Evolutionary conservation across 208 protist species (phyloP).

Genomic region (Spongospora subterranea): DNA sequence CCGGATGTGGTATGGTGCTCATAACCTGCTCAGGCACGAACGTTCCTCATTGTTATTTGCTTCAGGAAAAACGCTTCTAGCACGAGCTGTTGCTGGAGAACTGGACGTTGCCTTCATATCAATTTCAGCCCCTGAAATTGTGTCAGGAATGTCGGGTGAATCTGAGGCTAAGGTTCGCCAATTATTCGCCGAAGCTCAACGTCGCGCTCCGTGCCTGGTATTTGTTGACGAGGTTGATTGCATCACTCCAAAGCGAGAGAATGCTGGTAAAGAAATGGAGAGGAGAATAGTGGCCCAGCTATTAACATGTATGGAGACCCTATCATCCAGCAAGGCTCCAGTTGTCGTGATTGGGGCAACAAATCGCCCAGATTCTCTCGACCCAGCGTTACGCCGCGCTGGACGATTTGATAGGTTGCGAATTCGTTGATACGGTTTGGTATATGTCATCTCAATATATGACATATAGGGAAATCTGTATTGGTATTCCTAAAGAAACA

Average conservation of each 20-base stretch:
- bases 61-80: conserved; percentile 87
- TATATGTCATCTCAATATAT: neutral
- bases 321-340: conserved; percentile 12
- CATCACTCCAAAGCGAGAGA: conserved; percentile 89
- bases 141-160: conserved; percentile 97
- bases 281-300: conserved; percentile 97
- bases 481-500: conserved; percentile 91
- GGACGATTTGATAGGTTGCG: conserved; percentile 90
- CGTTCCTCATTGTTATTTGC: neutral
- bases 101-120: conserved; percentile 87
- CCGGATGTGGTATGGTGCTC: conserved; percentile 82
- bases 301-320: conserved; percentile 95
- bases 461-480: conserved; percentile 84
- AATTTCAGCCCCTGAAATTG: conserved; percentile 75
- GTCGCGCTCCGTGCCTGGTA: conserved; percentile 91
- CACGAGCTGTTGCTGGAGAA: conserved; percentile 89
- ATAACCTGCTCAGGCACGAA: neutral
- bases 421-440: neutral
- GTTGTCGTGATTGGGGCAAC: conserved; percentile 81
- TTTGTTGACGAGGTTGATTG: conserved; percentile 99
- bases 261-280: conserved; percentile 95
- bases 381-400: conserved; percentile 91
- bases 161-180: conserved; percentile 94
- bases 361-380: conserved; percentile 87
- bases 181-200: conserved; percentile 82